Evolutionary conservation across 306 rosid species (phyloP), one percentile per base, ranked within the genome.

Genomic region (Quercus agrifolia): DNA sequence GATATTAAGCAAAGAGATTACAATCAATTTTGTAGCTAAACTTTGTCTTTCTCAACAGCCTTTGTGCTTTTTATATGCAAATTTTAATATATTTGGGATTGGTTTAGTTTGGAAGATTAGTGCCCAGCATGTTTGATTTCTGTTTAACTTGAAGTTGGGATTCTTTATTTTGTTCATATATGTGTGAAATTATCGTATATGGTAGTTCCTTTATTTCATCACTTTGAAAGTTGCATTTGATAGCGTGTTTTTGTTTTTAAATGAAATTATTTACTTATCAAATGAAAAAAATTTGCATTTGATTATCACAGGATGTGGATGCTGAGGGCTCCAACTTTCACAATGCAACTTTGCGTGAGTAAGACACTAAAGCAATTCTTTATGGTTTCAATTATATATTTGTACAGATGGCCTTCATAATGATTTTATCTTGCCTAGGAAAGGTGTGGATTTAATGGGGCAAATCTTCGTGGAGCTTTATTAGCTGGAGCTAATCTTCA

Each of bases 371-470:
- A 74, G 79, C 52, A 57, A 12, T 49, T 49, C 61, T 79, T 15
- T n/a, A 79, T 51, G 73, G 77, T 56, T 74, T 77, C 54, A 72
- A 56, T 18, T 81, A 67, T 74, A 15, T 56, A 52, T 81, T 56
- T 73, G 56, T 76, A 55, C 58, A 20, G 66, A 66, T 12, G 75
- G 46, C 81, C 77, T 74, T 84, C 84, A 82, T 83, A 86, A 78
- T 79, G 79, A 69, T 84, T 79, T 83, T 82, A 64, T 87, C 79
- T 89, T 91, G 86, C 89, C 91, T 90, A 82, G 90, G 89, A 83
- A 92, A 94, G 99, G 86, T 94, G 99, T 89, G 99, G 92, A 74
- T 94, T 94, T 89, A 94, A 90, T 71, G 92, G 95, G 86, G 99
- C 99, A 77, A 94, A 92, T 88, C 97, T 94, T 71, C 97, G 89